Evolutionary conservation across 345 rosid species (phyloP).

Genomic region (Euclidium syriacum): DNA sequence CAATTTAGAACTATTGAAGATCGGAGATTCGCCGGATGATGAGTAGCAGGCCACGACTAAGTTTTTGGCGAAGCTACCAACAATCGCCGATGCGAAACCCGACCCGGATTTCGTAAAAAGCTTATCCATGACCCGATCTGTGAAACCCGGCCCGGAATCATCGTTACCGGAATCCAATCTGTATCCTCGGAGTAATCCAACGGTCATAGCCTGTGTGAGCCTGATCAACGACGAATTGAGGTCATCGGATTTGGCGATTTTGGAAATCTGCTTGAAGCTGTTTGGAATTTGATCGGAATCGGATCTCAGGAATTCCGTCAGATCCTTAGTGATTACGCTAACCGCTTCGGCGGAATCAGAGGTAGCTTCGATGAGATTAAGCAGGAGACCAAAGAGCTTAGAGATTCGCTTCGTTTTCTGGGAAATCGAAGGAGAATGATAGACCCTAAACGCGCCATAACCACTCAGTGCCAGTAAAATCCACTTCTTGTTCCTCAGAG

Average conservation of each 20-base stretch:
- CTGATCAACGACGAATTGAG: constrained; percentile 40
- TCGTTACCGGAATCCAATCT: constrained; percentile 21
- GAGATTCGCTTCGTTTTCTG: constrained; percentile 43
- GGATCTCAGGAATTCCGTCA: constrained; percentile 50
- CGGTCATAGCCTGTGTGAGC: constrained; percentile 49
- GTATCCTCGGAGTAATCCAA: constrained; percentile 46
- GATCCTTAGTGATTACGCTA: constrained; percentile 46
- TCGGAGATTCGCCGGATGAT: neutral
- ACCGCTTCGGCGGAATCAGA: constrained; percentile 56
- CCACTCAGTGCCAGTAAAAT: constrained; percentile 40
- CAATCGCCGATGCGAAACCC: constrained; percentile 71
- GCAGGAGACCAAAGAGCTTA: constrained; percentile 46
- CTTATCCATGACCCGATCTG: constrained; percentile 57
- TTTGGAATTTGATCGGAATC: constrained; percentile 67
- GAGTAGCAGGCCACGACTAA: constrained; percentile 45
- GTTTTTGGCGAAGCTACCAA: constrained; percentile 80
- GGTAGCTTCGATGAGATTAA: constrained; percentile 52
- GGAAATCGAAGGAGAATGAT: constrained; percentile 47
- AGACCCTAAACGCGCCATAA: constrained; percentile 58
- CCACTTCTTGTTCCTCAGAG: constrained; percentile 51
- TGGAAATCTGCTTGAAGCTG: constrained; percentile 66
- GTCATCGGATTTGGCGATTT: constrained; percentile 52
- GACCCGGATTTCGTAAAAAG: constrained; percentile 57
- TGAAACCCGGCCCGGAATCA: constrained; percentile 33
- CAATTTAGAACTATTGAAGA: constrained; percentile 23